Conservation (phyloP, 352 stramenopile genomes). For the Pythium phragmitis region DNA sequence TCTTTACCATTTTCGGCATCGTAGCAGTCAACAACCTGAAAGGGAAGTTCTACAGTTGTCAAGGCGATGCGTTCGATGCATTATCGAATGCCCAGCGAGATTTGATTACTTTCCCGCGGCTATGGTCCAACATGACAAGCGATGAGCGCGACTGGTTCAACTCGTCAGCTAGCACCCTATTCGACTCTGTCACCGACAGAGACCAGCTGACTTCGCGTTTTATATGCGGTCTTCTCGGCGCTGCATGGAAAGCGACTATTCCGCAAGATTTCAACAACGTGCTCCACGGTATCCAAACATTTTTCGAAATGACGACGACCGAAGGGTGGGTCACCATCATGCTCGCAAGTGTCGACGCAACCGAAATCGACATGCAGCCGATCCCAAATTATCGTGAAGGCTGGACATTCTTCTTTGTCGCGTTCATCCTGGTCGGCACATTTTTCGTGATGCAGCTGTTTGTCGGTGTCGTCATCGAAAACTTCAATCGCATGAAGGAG, state of each 20-base stretch:
- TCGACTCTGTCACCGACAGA: constrained; percentile 1
- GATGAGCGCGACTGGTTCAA: constrained; percentile 44
- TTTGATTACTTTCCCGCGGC: constrained; percentile 45
- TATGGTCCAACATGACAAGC: constrained; percentile 43
- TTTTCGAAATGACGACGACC: constrained; percentile 92
- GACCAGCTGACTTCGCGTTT: constrained; percentile 40
- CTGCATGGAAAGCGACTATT: constrained; percentile 46
- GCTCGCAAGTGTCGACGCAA: constrained; percentile 83
- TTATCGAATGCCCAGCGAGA: constrained; percentile 35
- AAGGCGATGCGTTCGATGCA: constrained; percentile 44
- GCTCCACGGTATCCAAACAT: constrained; percentile 49
- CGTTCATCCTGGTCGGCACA: constrained; percentile 88
- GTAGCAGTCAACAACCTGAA: constrained; percentile 91
- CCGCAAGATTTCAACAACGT: constrained; percentile 86
- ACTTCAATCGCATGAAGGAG: constrained; percentile 86
- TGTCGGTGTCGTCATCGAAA: constrained; percentile 93
- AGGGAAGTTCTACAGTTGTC: constrained; percentile 77
- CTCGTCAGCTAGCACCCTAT: constrained; percentile 4
- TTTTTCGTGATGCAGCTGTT: constrained; percentile 94
- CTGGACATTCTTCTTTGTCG: constrained; percentile 87
- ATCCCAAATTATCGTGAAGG: constrained; percentile 67
- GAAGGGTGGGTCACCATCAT: constrained; percentile 91
- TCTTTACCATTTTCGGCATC: constrained; percentile 90
- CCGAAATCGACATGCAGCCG: constrained; percentile 90
- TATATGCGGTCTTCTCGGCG: constrained; percentile 44